These are phyloP conservation scores for Solanum pimpinellifolium DNA, from an alignment of 257 asterid species.

Conservation along the genomic window DNA sequence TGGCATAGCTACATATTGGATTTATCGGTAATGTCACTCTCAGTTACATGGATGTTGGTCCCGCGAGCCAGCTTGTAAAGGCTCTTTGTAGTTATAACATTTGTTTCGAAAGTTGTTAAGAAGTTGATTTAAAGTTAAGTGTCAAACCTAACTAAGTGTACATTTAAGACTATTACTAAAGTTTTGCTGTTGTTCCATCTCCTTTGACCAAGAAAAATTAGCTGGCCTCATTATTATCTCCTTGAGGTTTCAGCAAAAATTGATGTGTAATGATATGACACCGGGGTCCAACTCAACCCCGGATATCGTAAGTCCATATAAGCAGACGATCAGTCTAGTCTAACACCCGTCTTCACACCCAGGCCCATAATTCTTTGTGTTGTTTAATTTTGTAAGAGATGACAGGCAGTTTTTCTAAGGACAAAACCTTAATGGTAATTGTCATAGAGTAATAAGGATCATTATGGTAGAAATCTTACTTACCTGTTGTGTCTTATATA, in stretches of 20 bases:
- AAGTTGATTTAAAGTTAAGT: background rate
- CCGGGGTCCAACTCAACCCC: background rate
- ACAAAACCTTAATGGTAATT: background rate
- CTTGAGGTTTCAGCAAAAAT: background rate
- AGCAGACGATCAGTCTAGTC: background rate
- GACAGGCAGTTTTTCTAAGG: rapidly evolving
- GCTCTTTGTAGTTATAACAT: background rate
- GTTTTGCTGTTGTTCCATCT: background rate
- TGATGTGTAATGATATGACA: background rate
- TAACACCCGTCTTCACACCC: background rate
- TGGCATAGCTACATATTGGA: background rate
- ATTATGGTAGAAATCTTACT: background rate
- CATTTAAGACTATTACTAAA: background rate
- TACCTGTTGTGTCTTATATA: no score
- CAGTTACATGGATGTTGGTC: background rate
- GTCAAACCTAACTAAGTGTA: background rate
- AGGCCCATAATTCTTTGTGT: background rate
- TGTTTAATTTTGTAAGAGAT: background rate
- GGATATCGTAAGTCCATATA: no score
- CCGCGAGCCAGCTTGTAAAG: background rate
- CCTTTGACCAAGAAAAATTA: background rate
- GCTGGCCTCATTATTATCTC: background rate
- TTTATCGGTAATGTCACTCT: background rate
- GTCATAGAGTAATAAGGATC: background rate
- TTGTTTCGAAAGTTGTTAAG: background rate